Percentiles rank a stretch among this genome's conserved stretches.
Conservation (phyloP, 305 asterid species). For the Solanum hybrid region DNA sequence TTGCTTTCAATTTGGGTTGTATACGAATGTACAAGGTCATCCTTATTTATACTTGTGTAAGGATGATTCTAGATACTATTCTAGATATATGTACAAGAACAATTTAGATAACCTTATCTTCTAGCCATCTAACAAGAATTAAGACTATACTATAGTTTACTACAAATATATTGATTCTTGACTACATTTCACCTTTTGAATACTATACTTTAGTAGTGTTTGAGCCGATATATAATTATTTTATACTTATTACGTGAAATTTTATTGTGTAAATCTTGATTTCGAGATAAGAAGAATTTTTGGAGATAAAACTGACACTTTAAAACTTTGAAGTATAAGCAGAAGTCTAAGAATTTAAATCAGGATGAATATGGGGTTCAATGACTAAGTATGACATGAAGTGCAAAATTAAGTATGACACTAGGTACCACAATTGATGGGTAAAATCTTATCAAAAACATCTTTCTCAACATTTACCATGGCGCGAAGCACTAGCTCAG, state of each 20-base stretch:
- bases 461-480: no score
- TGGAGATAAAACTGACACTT: background rate
- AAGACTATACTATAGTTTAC: background rate
- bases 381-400: background rate
- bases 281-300: background rate
- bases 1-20: no score
- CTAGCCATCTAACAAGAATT: no score
- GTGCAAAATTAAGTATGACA: background rate
- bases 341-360: background rate
- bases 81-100: no score
- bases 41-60: no score
- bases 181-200: background rate
- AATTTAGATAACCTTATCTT: no score
- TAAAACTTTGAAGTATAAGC: background rate
- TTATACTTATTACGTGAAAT: background rate
- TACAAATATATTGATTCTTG: background rate
- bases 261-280: background rate
- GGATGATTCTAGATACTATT: no score
- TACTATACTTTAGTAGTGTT: background rate
- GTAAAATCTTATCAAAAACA: background rate
- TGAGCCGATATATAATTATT: background rate
- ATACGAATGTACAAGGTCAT: no score
- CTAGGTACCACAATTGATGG: background rate
- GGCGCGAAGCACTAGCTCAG: background rate
- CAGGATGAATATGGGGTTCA: background rate